A percentile compares a stretch with the other conserved stretches of the same genome.
These are phyloP conservation scores for Paramecium tetraurelia DNA, from an alignment of 73 alveolate species.

Conservation along the genomic window DNA sequence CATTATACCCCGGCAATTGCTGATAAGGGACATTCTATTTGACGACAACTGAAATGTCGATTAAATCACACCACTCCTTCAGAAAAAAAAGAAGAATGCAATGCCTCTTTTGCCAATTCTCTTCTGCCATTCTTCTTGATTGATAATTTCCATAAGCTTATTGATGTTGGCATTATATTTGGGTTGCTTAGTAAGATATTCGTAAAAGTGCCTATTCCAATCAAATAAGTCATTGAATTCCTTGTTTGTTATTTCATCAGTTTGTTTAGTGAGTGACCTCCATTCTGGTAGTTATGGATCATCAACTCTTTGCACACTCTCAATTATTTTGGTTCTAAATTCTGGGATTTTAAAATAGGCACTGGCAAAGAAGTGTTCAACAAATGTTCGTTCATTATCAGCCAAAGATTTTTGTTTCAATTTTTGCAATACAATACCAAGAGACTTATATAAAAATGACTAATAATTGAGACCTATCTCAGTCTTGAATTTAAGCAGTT, in stretches of 20 bases:
- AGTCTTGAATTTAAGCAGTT: constrained; percentile 53
- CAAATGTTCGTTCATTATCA: constrained; percentile 76
- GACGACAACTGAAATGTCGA: constrained; percentile 61
- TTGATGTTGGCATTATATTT: constrained; percentile 54
- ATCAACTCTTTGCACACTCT: constrained; percentile 46
- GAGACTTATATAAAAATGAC: constrained; percentile 57
- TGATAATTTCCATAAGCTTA: constrained; percentile 45
- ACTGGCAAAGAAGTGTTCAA: constrained; percentile 69
- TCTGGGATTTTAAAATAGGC: constrained; percentile 76
- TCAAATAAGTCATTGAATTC: constrained; percentile 69
- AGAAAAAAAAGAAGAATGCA: constrained; percentile 84
- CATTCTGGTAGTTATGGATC: constrained; percentile 55
- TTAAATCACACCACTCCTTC: constrained; percentile 78
- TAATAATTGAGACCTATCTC: constrained; percentile 68
- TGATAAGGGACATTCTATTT: constrained; percentile 75
- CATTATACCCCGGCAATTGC: constrained; percentile 84
- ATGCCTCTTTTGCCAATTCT: constrained; percentile 82
- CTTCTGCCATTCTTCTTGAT: constrained; percentile 69
- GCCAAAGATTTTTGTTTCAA: constrained; percentile 77
- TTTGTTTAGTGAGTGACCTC: constrained; percentile 56
- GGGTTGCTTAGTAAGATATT: constrained; percentile 31
- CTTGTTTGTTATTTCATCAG: constrained; percentile 29
- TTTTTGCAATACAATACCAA: constrained; percentile 69
- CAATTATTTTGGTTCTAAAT: constrained; percentile 42
- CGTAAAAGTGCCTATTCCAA: constrained; percentile 80